These are phyloP conservation scores for Scheffersomyces parashehatae DNA, from an alignment of 1,139 yeast species.

Conservation along the genomic window DNA sequence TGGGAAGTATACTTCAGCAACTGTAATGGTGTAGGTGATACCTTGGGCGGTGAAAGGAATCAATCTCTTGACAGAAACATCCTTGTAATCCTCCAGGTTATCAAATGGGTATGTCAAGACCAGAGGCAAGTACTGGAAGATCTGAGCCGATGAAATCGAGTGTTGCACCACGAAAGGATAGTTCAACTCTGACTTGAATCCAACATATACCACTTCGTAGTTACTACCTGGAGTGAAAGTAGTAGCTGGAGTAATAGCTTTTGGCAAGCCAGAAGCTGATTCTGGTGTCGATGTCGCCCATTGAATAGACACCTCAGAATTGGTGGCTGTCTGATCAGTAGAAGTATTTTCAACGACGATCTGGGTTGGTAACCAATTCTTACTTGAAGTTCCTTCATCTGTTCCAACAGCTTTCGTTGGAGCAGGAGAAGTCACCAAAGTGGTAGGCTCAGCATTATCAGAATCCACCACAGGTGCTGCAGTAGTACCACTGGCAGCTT, in stretches of 20 bases:
- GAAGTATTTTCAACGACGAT: slow-evolving; percentile 38
- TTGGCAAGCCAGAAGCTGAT: slow-evolving; percentile 59
- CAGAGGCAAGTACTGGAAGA: slow-evolving; percentile 67
- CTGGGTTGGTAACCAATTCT: slow-evolving; percentile 52
- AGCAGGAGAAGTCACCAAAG: slow-evolving; percentile 1
- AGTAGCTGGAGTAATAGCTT: slow-evolving; percentile 61
- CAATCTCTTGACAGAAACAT: slow-evolving; percentile 58
- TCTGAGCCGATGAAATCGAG: slow-evolving; percentile 72
- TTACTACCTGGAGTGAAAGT: slow-evolving; percentile 47
- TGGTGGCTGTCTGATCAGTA: slow-evolving; percentile 11
- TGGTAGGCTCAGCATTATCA: not conserved
- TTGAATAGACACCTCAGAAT: slow-evolving; percentile 34
- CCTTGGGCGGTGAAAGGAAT: slow-evolving; percentile 63
- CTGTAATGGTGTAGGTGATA: slow-evolving; percentile 61
- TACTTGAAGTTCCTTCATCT: slow-evolving; percentile 14
- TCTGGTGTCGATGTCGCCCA: slow-evolving; percentile 30
- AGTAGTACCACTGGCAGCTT: slow-evolving; percentile 9
- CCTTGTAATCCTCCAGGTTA: slow-evolving; percentile 26
- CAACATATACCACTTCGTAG: slow-evolving; percentile 61
- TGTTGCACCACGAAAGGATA: slow-evolving; percentile 71
- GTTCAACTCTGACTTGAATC: slow-evolving; percentile 68
- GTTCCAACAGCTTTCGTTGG: slow-evolving; percentile 5
- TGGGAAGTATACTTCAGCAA: slow-evolving; percentile 77
- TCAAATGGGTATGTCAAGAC: slow-evolving; percentile 56
- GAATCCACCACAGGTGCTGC: slow-evolving; percentile 1